Base-by-base conservation (phyloP, 2,329 filamentous ascomycete species). In the Lizonia empirigonia region DNA sequence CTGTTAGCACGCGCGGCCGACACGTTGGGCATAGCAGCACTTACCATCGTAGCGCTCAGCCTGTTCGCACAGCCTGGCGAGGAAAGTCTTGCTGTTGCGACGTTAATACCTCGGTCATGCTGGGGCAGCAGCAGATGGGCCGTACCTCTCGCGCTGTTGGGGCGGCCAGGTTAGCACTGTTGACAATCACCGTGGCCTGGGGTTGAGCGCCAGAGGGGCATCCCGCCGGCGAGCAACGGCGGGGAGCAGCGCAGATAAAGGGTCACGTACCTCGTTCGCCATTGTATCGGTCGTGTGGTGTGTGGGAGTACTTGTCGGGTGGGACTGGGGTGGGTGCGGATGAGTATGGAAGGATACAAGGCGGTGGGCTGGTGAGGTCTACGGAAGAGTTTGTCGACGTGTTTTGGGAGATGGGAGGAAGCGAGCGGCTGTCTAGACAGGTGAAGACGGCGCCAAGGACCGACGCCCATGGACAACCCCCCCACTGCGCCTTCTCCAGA, bases 11-110 rank as follows among this genome's bases (percentile, higher is more conserved):
- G 54, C 57, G 62, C 57, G 50, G 53, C 36, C 52, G 41, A 40
- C 38, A 55, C 49, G 49, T 51, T 42, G 54, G 46, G 35, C 52
- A 51, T 47, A 24, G 52, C 44, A 44, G 65, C 61, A 76, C 83
- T 78, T 77, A 86, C 84, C 94, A 93, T 99, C 93, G 82, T 99
- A 99, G 77, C 93, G 93, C 86, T 97, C 94, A 77, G 94, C 94
- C 87, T 99, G 94, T 90, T 97, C 94, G 85, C 94, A 97, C 77
- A 99, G 91, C 83, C 94, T 88, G 80, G 94, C 94, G 79, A 97
- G 91, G 86, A 97, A 97, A 76, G 94, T 97, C 88, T 97, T 97
- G 70, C 71, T 74, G 64, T 59, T 50, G 41, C 38, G 15, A 47
- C 38, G 70, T 73, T 64, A 74, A 68, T 68, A 56, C 49, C 36